These are phyloP conservation scores for Magnusiomyces tetraspermus DNA, from an alignment of 1,139 yeast species.

Conservation along the genomic window DNA sequence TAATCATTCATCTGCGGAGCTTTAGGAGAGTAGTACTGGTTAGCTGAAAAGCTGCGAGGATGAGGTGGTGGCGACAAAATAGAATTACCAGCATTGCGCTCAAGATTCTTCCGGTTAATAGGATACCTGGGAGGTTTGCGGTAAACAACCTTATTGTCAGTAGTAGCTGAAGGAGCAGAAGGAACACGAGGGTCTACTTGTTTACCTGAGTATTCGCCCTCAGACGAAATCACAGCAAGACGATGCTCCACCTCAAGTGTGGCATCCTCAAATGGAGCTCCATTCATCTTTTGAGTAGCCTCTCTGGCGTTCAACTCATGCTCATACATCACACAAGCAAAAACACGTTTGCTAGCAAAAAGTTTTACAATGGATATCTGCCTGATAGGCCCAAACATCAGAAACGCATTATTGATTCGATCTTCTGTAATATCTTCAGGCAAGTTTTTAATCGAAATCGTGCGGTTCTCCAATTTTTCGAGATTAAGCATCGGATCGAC, in stretches of 20 bases:
- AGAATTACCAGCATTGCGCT: neutral
- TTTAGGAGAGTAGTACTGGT: slow-evolving; percentile 2
- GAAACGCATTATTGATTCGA: slow-evolving; percentile 9
- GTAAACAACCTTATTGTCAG: neutral
- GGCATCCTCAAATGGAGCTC: neutral
- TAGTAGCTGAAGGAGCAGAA: slow-evolving; percentile 13
- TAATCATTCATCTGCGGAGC: neutral
- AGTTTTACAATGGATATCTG: slow-evolving; percentile 2
- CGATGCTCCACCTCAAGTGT: slow-evolving; percentile 3
- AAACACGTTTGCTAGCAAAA: neutral
- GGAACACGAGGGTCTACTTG: slow-evolving; percentile 15
- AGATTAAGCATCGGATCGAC: slow-evolving; percentile 13
- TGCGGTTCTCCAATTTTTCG: slow-evolving; percentile 12
- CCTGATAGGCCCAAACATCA: slow-evolving; percentile 3
- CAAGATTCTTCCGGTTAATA: neutral
- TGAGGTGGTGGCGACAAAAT: slow-evolving; percentile 3
- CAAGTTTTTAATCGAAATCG: slow-evolving; percentile 12
- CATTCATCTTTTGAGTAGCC: slow-evolving; percentile 2
- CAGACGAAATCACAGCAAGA: slow-evolving; percentile 9
- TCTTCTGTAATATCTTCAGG: slow-evolving; percentile 9
- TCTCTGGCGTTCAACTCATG: slow-evolving; percentile 5
- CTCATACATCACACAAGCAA: slow-evolving; percentile 2
- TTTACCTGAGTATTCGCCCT: slow-evolving; percentile 14
- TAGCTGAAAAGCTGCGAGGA: slow-evolving; percentile 5
- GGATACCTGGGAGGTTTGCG: neutral